Conservation (phyloP, 352 stramenopile species). For the Lagenidium giganteum region DNA sequence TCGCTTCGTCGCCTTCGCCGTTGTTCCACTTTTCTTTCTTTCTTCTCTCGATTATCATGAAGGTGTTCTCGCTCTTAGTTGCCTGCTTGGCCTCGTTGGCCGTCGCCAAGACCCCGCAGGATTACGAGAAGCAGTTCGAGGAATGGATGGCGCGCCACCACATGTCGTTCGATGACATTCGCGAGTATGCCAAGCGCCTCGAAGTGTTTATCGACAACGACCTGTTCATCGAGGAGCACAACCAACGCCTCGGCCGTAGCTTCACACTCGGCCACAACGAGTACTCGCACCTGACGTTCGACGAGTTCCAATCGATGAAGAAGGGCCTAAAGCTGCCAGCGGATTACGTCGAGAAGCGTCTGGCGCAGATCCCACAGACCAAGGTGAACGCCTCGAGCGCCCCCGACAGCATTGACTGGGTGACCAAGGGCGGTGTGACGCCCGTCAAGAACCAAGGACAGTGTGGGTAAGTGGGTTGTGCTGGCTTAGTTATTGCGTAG, state of each 20-base stretch:
- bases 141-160: constrained; percentile 11
- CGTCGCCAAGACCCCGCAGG: neutral
- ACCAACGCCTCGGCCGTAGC: constrained; percentile 10
- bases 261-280: constrained; percentile 27
- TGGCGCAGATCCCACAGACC: neutral
- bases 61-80: constrained; percentile 9
- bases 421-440: constrained; percentile 3
- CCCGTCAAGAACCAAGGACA: too few relatives aligned
- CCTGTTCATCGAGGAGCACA: constrained; percentile 18
- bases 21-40: too few relatives aligned
- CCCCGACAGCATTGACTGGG: constrained; percentile 20
- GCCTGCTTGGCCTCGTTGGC: neutral
- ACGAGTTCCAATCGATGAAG: constrained; percentile 18
- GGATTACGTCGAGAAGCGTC: constrained; percentile 12
- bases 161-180: constrained; percentile 9
- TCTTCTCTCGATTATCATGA: neutral
- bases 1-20: neutral
- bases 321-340: constrained; percentile 14
- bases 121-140: constrained; percentile 23
- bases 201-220: constrained; percentile 24
- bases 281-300: constrained; percentile 26
- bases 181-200: constrained; percentile 18
- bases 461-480: too few relatives aligned
- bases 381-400: neutral
- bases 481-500: too few relatives aligned